phyloP scores from a whole-genome alignment of 495 filamentous ascomycete species.

The Cercophora scortea region DNA sequence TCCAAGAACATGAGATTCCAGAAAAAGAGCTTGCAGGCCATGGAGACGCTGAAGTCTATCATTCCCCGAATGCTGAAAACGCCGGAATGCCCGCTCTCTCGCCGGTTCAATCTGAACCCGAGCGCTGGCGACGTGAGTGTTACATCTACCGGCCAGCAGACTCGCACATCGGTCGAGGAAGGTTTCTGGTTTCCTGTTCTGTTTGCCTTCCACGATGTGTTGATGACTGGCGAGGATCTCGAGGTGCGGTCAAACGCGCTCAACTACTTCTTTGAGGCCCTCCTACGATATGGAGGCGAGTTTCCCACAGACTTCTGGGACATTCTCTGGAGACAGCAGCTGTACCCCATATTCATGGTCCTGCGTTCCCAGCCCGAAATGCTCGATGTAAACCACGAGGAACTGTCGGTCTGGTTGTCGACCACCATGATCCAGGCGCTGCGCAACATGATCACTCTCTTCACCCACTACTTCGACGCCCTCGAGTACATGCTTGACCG shows the following conservation, averaged over 20 bases:
- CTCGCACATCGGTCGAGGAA: slow-evolving; percentile 73
- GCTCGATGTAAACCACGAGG: slow-evolving; percentile 89
- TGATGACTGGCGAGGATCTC: slow-evolving; percentile 99
- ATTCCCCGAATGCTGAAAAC: slow-evolving; percentile 91
- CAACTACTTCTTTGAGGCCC: slow-evolving; percentile 89
- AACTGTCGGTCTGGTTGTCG: slow-evolving; percentile 96
- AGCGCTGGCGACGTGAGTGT: slow-evolving; percentile 22
- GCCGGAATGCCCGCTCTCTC: slow-evolving; percentile 87
- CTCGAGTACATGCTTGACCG: slow-evolving; percentile 95
- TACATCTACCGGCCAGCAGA: slow-evolving; percentile 35
- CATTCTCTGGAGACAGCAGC: slow-evolving; percentile 89
- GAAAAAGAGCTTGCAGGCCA: slow-evolving; percentile 94
- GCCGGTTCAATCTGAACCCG: slow-evolving; percentile 27
- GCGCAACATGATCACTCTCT: slow-evolving; percentile 95
- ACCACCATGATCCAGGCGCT: slow-evolving; percentile 99
- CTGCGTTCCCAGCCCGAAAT: slow-evolving; percentile 93
- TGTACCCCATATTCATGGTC: slow-evolving; percentile 98
- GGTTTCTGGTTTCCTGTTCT: slow-evolving; percentile 98
- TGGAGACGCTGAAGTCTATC: slow-evolving; percentile 86
- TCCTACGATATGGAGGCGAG: slow-evolving; percentile 81
- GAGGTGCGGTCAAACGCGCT: slow-evolving; percentile 91
- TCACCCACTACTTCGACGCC: slow-evolving; percentile 95
- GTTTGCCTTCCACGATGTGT: slow-evolving; percentile 95
- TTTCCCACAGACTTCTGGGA: slow-evolving; percentile 97
- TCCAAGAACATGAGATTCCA: slow-evolving; percentile 97